These are phyloP conservation scores for Phascolomyces articulosus DNA, from an alignment of 371 early-diverging fungal species.

Conservation along the genomic window DNA sequence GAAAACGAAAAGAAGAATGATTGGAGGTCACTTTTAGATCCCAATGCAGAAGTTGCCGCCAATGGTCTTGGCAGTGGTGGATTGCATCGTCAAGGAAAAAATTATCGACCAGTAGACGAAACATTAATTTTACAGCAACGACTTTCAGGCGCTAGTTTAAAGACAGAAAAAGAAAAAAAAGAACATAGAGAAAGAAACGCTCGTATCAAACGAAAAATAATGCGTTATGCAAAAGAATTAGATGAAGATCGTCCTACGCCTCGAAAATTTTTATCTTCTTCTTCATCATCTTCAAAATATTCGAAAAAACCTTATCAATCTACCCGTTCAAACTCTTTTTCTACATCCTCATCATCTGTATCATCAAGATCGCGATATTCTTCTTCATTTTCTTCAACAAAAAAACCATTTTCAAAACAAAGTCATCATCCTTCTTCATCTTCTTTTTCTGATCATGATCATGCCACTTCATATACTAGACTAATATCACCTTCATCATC, in stretches of 20 bases:
- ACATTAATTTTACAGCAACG: constrained; percentile 20
- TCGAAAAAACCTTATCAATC: neutral
- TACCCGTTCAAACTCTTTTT: too few species aligned
- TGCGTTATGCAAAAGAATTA: neutral
- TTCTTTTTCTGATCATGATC: too few species aligned
- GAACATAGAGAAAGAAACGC: neutral
- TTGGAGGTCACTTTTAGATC: constrained; percentile 20
- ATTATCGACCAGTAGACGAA: constrained; percentile 26
- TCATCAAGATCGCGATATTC: too few species aligned
- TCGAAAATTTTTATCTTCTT: neutral
- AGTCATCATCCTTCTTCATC: too few species aligned
- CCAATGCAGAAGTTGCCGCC: constrained; percentile 22
- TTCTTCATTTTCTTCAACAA: too few species aligned
- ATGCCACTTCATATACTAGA: too few species aligned
- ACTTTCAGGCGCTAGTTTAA: neutral
- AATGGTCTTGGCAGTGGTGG: constrained; percentile 22
- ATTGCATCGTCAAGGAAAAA: constrained; percentile 20
- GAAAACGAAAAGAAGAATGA: neutral
- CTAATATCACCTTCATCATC: neutral
- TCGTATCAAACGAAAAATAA: neutral
- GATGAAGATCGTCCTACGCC: neutral
- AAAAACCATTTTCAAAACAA: too few species aligned
- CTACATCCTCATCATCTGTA: too few species aligned
- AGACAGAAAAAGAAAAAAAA: neutral
- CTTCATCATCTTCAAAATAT: neutral